These are phyloP conservation scores for Xylaria castorea DNA, from an alignment of 495 filamentous ascomycete species.

Conservation along the genomic window DNA sequence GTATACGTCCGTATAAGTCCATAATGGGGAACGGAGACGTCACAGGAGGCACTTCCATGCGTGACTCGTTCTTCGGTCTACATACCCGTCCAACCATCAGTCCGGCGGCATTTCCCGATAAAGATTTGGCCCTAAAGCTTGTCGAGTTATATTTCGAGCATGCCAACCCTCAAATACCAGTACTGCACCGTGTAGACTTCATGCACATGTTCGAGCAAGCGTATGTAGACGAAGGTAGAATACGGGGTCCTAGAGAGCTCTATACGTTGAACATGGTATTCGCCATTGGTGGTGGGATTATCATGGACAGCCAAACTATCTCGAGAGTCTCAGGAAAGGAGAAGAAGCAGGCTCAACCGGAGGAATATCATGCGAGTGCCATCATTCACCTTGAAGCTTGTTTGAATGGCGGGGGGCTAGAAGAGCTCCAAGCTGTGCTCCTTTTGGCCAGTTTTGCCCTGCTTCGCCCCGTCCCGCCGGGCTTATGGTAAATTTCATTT, in stretches of 20 bases:
- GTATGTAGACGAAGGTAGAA: constrained; percentile 71
- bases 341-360: constrained; percentile 78
- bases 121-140: constrained; percentile 71
- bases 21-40: constrained; percentile 39
- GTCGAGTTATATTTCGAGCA: constrained; percentile 91
- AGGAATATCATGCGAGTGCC: constrained; percentile 95
- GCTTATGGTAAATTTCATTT: constrained; percentile 68
- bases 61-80: constrained; percentile 93
- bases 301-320: constrained; percentile 65
- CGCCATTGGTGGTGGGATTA: constrained; percentile 92
- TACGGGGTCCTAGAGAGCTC: constrained; percentile 79
- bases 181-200: constrained; percentile 87
- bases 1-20: constrained; percentile 51
- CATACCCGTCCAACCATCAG: constrained; percentile 88
- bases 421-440: constrained; percentile 91
- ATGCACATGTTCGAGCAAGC: constrained; percentile 81
- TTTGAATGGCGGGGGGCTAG: constrained; percentile 80
- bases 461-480: constrained; percentile 87
- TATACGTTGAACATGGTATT: constrained; percentile 98
- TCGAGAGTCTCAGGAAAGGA: constrained; percentile 36
- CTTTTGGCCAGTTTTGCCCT: constrained; percentile 90
- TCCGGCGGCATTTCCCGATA: constrained; percentile 83
- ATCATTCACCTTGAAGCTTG: constrained; percentile 91
- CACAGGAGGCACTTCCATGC: constrained; percentile 73
- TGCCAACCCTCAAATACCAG: constrained; percentile 93